Evolutionary conservation across 495 filamentous ascomycete species (phyloP), one percentile per base, ranked within the genome.

Genomic region (Penicillium silybi): DNA sequence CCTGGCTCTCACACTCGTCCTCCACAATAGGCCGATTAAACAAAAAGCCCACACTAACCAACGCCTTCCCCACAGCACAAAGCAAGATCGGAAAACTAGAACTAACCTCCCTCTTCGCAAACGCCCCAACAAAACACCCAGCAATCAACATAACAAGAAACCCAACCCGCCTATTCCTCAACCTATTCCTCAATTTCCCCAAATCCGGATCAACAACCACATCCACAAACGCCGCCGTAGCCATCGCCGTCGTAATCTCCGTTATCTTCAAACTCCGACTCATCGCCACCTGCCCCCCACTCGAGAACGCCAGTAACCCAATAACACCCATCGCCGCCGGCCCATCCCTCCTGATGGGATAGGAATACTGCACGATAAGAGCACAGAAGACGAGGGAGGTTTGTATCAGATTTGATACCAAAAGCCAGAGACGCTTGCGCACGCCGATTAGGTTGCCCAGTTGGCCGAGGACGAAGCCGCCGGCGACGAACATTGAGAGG

Each of bases 181-280:
- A 57, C 41, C 77, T 61, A 53, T 85, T 86, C 18, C 67, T 41
- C 17, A 56, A 7, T 19, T 55, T 62, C 17, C 74, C 64, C 41
- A 86, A 54, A 0, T 64, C 47, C 13, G 67, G 69, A 59, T 85
- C 82, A 41, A 85, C 76, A 19, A 84, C 62, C 22, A 86, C 52
- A 53, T 85, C 82, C 6, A 86, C 63, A 72, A 79, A 85, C 3
- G 82, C 81, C 7, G 83, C 81, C 22, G 82, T 86, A 1, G 82
- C 83, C 81, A 85, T 85, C 3, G 82, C 82, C n/a, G 83, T 85
- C 20, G 71, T 81, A 26, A 85, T 86, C 58, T 86, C 81, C 6
- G 80, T 79, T 64, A 84, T 76, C 41, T 73, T 65, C 50, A 86
- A 58, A 8, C 71, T 64, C 6, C 82, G 68, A 4, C 69, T 70